Evolutionary conservation across 2,329 filamentous ascomycete genomes (phyloP), one percentile per base, ranked within the genome.

Genomic region (Hypoxylon sp.): DNA sequence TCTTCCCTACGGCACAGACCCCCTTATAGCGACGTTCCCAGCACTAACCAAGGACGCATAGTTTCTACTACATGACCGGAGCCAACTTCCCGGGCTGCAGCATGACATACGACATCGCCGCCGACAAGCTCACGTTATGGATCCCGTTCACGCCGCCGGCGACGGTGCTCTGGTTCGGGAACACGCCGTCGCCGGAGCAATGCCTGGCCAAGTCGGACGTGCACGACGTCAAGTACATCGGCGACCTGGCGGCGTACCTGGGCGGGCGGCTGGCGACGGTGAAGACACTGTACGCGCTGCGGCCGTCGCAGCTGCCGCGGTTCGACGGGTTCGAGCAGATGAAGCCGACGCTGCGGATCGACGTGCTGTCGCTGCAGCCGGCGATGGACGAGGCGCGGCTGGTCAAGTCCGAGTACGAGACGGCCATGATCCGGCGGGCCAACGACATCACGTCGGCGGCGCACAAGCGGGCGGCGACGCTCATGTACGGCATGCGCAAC

Each of bases 351-450:
- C 60, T 79, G 3, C 67, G 68, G 23, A 74, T 87, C 61, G 80
- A 89, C 72, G 73, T 74, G 38, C 70, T 72, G 11, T 76, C 74
- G 8, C 79, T 97, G 8, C 83, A 83, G 62, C 82, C 82, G 1
- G 90, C 90, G 46, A 93, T 97, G 75, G 89, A 97, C 70, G 82
- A 86, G 51, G 88, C 89, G 18, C 88, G 94, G 26, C 88, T 94
- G 1, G 81, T 91, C 74, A 98, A 98, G 78, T 88, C 90, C 42
- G 81, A 84, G n/a, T 91, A 96, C 71, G 94, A 99, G 72, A 82
- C 98, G 48, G 86, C 85, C 3, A 83, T 95, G 65, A 89, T 98
- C 69, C 86, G 89, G 13, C 87, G 87, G 56, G 94, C 95, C 27
- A 95, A 93, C 70, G 83, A 82, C 37, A 86, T 98, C 63, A 92